A percentile compares a stretch with the other conserved stretches of the same genome.
phyloP scores from a whole-genome alignment of 768 basidiomycete species.

The Tylopilus cervinicoccineus region DNA sequence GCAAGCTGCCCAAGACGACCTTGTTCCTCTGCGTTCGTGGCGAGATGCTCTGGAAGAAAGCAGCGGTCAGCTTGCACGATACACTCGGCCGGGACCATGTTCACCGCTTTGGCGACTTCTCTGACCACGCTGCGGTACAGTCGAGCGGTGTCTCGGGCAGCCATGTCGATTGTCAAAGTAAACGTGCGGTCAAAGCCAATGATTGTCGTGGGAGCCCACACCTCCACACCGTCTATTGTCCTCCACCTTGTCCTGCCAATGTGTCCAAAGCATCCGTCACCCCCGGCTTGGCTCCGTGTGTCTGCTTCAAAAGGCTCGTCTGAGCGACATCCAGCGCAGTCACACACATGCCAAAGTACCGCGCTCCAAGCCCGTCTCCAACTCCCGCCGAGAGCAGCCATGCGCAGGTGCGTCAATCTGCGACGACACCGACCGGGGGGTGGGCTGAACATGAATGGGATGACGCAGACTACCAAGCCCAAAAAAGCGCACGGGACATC shows the following conservation, averaged over 20 bases:
- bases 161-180: conserved; percentile 30
- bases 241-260: not conserved
- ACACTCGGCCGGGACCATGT: not conserved
- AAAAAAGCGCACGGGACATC: conserved; percentile 5
- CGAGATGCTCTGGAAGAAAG: conserved; percentile 32
- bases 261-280: not conserved
- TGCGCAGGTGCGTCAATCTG: conserved; percentile 7
- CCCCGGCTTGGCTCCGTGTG: not conserved
- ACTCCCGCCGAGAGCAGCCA: conserved; percentile 1
- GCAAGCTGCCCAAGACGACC: conserved; percentile 47
- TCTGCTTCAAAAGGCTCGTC: conserved; percentile 17
- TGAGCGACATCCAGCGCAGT: not conserved
- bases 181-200: conserved; percentile 10
- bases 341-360: conserved; percentile 16
- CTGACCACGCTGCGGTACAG: conserved; percentile 30
- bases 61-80: not conserved
- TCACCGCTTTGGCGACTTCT: conserved; percentile 29
- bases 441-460: not conserved
- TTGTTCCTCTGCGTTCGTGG: conserved; percentile 37
- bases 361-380: conserved; percentile 18
- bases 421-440: not conserved
- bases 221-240: conserved; percentile 5
- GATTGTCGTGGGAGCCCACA: conserved; percentile 19
- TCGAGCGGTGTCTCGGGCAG: conserved; percentile 10
- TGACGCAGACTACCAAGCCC: not conserved